These are phyloP conservation scores for Aspergillus uvarum DNA, from an alignment of 2,329 filamentous ascomycete genomes.

Conservation along the genomic window DNA sequence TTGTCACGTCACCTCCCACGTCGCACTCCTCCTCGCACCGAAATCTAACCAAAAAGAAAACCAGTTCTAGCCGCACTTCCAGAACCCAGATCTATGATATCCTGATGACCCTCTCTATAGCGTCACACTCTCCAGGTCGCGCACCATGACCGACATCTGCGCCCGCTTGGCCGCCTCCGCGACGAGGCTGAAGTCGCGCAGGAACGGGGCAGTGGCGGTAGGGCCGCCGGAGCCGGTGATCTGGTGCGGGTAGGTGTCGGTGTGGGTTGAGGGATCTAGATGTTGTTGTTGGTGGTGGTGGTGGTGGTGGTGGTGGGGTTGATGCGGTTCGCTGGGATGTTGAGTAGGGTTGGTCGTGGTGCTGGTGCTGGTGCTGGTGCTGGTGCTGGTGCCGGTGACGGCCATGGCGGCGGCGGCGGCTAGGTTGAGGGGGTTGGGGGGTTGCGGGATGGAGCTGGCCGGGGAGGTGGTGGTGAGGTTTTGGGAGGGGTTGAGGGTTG, in stretches of 20 bases:
- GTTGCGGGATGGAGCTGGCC: background rate
- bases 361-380: background rate
- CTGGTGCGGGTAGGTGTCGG: conserved; percentile 25
- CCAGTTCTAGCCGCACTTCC: too few species aligned
- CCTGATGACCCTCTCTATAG: conserved; percentile 24
- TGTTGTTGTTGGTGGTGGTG: background rate
- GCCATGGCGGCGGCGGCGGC: conserved; percentile 1
- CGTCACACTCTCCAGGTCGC: conserved; percentile 66
- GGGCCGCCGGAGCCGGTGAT: conserved; percentile 32
- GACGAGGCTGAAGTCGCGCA: conserved; percentile 79
- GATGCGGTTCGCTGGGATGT: background rate
- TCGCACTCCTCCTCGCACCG: too few species aligned
- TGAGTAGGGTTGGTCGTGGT: background rate
- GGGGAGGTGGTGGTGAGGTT: conserved; percentile 5
- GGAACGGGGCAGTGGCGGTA: conserved; percentile 58
- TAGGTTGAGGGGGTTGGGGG: conserved; percentile 9
- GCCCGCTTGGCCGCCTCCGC: conserved; percentile 92
- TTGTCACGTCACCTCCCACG: too few species aligned
- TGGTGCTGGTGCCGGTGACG: background rate
- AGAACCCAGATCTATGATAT: too few species aligned
- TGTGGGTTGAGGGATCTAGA: conserved; percentile 3
- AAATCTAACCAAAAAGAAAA: too few species aligned
- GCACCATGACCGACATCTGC: conserved; percentile 83
- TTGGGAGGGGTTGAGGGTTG: conserved; percentile 4
- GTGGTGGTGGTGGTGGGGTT: background rate